These are phyloP conservation scores for Phyllosticta citrichinensis DNA, from an alignment of 2,329 filamentous ascomycete species.

Conservation along the genomic window DNA sequence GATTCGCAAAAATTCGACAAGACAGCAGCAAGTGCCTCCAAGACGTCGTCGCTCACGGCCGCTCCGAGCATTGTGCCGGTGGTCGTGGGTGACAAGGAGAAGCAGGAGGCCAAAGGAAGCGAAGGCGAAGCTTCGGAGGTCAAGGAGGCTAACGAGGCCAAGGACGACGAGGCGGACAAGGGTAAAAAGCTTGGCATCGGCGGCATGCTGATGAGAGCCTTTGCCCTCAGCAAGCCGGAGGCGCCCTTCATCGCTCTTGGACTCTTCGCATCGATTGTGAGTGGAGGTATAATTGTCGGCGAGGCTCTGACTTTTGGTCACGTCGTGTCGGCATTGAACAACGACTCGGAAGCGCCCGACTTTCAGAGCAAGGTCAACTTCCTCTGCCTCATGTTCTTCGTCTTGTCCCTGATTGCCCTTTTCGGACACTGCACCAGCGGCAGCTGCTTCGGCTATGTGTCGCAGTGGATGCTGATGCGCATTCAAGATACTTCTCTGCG, in stretches of 20 bases:
- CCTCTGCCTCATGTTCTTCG: conserved; percentile 43
- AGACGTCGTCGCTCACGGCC: conserved; percentile 6
- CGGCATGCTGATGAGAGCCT: conserved; percentile 16
- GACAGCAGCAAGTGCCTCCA: conserved; percentile 10
- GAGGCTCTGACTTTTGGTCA: conserved; percentile 49
- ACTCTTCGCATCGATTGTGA: conserved; percentile 35
- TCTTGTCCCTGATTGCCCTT: conserved; percentile 42
- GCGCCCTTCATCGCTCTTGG: conserved; percentile 31
- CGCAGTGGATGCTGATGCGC: conserved; percentile 35
- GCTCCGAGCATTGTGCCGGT: conserved; percentile 5
- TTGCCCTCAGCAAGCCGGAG: conserved; percentile 28
- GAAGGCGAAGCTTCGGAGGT: neutral
- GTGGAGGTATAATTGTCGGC: conserved; percentile 46
- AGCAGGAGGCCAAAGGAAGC: neutral
- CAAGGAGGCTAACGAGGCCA: neutral
- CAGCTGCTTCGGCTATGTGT: conserved; percentile 39
- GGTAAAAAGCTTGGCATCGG: conserved; percentile 11
- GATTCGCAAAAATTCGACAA: conserved; percentile 27
- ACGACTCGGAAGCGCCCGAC: conserved; percentile 24
- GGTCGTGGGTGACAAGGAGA: neutral
- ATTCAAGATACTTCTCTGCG: conserved; percentile 38
- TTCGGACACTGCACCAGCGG: conserved; percentile 34
- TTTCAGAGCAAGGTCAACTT: conserved; percentile 27
- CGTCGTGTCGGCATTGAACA: conserved; percentile 42
- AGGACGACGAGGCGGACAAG: neutral